Evolutionary conservation across 345 rosid species (phyloP).

Genomic region (Rhodomyrtus tomentosa): DNA sequence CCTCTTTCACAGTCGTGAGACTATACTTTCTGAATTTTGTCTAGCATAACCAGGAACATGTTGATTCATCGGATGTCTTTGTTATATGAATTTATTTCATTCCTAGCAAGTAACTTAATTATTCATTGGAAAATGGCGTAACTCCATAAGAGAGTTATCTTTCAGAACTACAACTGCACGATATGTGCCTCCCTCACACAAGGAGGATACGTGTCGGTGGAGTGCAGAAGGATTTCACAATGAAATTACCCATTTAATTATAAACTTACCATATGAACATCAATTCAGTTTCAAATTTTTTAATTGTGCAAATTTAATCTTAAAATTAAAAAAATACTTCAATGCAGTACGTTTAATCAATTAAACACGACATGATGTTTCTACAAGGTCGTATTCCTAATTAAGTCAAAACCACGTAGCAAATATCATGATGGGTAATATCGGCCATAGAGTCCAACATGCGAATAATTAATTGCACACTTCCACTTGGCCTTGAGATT

Average conservation of each 20-base stretch:
- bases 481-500: neutral
- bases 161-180: neutral
- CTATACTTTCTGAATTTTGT: no score
- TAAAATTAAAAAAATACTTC: fast-evolving
- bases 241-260: fast-evolving
- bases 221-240: neutral
- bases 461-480: neutral
- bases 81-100: neutral
- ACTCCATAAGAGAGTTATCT: neutral
- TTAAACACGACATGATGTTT: neutral
- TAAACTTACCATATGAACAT: fast-evolving
- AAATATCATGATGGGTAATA: neutral
- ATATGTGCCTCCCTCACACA: neutral
- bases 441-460: neutral
- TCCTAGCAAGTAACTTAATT: neutral
- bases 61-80: no score
- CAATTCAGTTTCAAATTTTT: fast-evolving
- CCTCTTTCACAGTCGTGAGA: no score
- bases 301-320: no score
- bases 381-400: neutral
- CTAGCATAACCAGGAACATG: no score
- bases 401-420: neutral
- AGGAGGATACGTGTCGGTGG: neutral
- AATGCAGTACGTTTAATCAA: fast-evolving
- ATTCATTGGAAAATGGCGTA: neutral